These are phyloP conservation scores for Fragilaria radians DNA, from an alignment of 108 stramenopile genomes.

Conservation along the genomic window DNA sequence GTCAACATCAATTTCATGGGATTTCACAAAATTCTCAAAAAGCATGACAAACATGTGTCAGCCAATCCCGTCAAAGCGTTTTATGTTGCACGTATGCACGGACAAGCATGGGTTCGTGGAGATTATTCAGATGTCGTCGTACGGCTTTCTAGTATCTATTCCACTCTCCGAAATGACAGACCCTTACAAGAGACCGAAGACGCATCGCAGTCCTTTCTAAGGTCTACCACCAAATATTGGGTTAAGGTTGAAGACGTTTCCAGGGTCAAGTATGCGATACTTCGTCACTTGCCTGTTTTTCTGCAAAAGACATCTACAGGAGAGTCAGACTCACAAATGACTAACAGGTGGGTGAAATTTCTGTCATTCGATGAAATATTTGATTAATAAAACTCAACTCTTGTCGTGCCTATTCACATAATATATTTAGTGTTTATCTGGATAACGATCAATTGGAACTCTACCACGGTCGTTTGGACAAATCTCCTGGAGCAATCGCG, in stretches of 20 bases:
- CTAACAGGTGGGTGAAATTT: slow-evolving; percentile 50
- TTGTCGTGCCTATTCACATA: slow-evolving; percentile 1
- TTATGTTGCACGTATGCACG: slow-evolving; percentile 91
- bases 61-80: slow-evolving; percentile 83
- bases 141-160: slow-evolving; percentile 72
- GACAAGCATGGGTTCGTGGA: slow-evolving; percentile 94
- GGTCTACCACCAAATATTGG: slow-evolving; percentile 97
- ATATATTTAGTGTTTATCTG: slow-evolving; percentile 18
- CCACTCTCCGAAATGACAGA: slow-evolving; percentile 68
- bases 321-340: slow-evolving; percentile 91
- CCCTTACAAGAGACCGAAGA: slow-evolving; percentile 69
- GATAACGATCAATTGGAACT: slow-evolving; percentile 90
- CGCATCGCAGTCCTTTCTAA: slow-evolving; percentile 76
- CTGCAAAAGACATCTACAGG: slow-evolving; percentile 86
- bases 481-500: slow-evolving; percentile 93
- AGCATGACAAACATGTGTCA: slow-evolving; percentile 93
- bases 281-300: slow-evolving; percentile 94
- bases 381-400: not conserved
- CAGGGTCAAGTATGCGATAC: slow-evolving; percentile 86
- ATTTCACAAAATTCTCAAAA: slow-evolving; percentile 97
- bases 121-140: slow-evolving; percentile 95
- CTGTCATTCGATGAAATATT: slow-evolving; percentile 47
- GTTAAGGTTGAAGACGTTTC: slow-evolving; percentile 92
- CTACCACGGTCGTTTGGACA: slow-evolving; percentile 94
- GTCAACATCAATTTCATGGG: slow-evolving; percentile 97